These are phyloP conservation scores for Vanrija sp. DNA, from an alignment of 1,284 basidiomycete genomes.

Conservation along the genomic window DNA sequence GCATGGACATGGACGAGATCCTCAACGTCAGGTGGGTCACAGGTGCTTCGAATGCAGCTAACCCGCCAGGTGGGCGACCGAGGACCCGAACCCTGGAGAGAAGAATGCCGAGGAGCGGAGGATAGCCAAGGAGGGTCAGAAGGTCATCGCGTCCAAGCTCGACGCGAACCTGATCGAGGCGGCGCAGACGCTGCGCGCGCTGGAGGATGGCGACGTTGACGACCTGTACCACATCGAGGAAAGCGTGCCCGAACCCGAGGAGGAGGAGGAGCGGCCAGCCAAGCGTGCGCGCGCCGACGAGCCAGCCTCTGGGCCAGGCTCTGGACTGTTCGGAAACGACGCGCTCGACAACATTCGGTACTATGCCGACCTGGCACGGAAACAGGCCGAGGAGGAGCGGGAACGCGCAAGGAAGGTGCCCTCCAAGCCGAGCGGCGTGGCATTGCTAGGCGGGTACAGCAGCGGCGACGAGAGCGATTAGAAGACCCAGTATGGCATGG, in stretches of 20 bases:
- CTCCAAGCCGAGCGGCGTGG: conserved; percentile 48
- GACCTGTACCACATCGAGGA: conserved; percentile 47
- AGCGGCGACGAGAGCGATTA: conserved; percentile 62
- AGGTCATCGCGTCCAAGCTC: conserved; percentile 66
- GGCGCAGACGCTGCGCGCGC: conserved; percentile 69
- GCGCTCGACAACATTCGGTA: conserved; percentile 80
- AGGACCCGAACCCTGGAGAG: conserved; percentile 87
- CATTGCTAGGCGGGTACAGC: conserved; percentile 62
- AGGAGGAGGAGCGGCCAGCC: conserved; percentile 31
- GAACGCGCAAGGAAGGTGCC: conserved; percentile 19
- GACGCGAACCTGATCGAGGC: conserved; percentile 79
- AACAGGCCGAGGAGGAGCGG: conserved; percentile 50
- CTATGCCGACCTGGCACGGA: conserved; percentile 70
- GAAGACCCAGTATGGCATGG: not conserved
- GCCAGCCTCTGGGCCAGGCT: conserved; percentile 23
- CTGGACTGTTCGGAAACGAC: conserved; percentile 69
- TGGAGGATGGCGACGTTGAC: conserved; percentile 62
- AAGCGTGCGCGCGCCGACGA: conserved; percentile 34
- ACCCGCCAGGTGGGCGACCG: conserved; percentile 72
- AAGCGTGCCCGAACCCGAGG: conserved; percentile 15
- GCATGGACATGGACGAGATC: conserved; percentile 94
- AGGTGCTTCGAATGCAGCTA: not conserved
- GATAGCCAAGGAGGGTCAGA: conserved; percentile 73
- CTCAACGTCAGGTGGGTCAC: conserved; percentile 74
- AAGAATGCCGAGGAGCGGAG: conserved; percentile 78